Conservation (phyloP, 169 alveolate species). For the Cryptosporidium canis region DNA sequence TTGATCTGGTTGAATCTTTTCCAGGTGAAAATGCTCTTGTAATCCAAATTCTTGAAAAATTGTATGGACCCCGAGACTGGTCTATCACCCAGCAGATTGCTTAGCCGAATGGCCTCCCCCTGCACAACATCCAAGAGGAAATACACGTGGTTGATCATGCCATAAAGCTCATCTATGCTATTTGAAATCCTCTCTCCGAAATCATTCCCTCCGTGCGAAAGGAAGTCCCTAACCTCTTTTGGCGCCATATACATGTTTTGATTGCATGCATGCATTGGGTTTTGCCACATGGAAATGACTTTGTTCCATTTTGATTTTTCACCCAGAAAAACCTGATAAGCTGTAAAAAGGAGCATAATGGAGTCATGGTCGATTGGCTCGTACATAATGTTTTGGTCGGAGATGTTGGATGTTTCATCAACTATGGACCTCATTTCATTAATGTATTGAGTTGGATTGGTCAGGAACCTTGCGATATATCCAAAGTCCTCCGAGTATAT, state of each 20-base stretch:
- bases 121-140: slow-evolving; percentile 3
- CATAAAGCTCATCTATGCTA: slow-evolving; percentile 50
- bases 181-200: slow-evolving; percentile 2
- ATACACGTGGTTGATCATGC: slow-evolving; percentile 23
- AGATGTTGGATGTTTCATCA: neutral
- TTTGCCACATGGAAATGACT: slow-evolving; percentile 37
- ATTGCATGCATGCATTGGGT: slow-evolving; percentile 36
- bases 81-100: neutral
- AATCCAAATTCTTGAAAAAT: slow-evolving; percentile 31
- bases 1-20: slow-evolving; percentile 7
- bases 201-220: slow-evolving; percentile 55
- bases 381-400: slow-evolving; percentile 3
- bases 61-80: neutral
- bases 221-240: slow-evolving; percentile 52
- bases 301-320: slow-evolving; percentile 53
- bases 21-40: slow-evolving; percentile 40
- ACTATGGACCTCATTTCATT: slow-evolving; percentile 1
- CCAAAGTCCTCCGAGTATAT: slow-evolving; percentile 57
- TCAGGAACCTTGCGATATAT: slow-evolving; percentile 38
- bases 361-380: slow-evolving; percentile 56
- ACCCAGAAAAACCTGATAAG: slow-evolving; percentile 33
- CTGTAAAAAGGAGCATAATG: slow-evolving; percentile 12
- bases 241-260: slow-evolving; percentile 70
- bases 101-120: slow-evolving; percentile 8
- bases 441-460: slow-evolving; percentile 52